phyloP scores from a whole-genome alignment of 129 eudicot genomes.

The Chrysanthemum makinoi region DNA sequence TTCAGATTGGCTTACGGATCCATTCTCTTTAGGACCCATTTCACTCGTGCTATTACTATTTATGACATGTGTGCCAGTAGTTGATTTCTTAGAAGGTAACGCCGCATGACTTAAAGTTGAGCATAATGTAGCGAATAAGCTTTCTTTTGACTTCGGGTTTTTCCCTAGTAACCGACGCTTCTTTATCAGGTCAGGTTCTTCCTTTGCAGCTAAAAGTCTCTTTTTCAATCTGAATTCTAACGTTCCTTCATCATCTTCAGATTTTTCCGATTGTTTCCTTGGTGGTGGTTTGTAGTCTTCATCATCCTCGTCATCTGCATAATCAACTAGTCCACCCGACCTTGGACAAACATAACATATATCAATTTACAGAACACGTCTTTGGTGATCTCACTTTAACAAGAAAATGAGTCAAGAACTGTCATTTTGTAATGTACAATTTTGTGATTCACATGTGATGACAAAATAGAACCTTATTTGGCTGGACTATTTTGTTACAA shows the following conservation, averaged over 20 bases:
- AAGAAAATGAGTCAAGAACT: no score
- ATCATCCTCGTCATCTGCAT: slow-evolving; percentile 87
- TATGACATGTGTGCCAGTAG: slow-evolving; percentile 20
- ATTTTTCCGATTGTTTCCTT: slow-evolving; percentile 40
- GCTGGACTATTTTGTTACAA: no score
- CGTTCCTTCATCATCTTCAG: slow-evolving; percentile 58
- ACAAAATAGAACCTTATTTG: no score
- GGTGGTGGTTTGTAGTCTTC: slow-evolving; percentile 91
- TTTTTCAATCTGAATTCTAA: slow-evolving; percentile 58
- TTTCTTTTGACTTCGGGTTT: slow-evolving; percentile 53
- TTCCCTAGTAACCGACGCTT: slow-evolving; percentile 43
- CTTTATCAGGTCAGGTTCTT: slow-evolving; percentile 52
- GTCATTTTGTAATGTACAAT: no score
- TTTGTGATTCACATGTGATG: no score
- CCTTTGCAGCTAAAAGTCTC: slow-evolving; percentile 60
- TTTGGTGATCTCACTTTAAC: no score
- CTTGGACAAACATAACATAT: slow-evolving; percentile 25
- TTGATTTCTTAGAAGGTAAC: slow-evolving; percentile 46
- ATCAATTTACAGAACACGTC: background rate
- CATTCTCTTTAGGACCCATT: slow-evolving; percentile 23
- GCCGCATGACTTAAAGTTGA: slow-evolving; percentile 64
- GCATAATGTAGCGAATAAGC: slow-evolving; percentile 72
- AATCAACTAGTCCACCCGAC: slow-evolving; percentile 78
- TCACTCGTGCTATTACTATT: slow-evolving; percentile 7
- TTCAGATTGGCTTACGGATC: slow-evolving; percentile 24